Conservation (phyloP, 257 asterid species). For the Nicotiana undulata region DNA sequence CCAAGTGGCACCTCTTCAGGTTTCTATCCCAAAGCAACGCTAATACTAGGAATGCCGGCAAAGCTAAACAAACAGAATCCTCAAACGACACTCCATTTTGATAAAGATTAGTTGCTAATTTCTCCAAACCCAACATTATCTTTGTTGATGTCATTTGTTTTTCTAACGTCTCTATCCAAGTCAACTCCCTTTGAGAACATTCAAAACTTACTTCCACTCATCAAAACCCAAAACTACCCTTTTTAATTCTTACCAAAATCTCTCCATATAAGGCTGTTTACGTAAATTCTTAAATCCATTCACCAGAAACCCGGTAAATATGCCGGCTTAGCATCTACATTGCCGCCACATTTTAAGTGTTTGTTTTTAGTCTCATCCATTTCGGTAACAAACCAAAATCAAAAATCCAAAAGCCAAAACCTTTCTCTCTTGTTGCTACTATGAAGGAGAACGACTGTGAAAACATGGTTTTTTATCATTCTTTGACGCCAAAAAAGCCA, state of each 20-base stretch:
- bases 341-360: slow-evolving; percentile 67
- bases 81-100: slow-evolving; percentile 29
- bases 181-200: slow-evolving; percentile 8
- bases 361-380: slow-evolving; percentile 34
- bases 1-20: neutral
- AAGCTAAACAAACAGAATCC: slow-evolving; percentile 32
- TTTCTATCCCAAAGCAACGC: neutral
- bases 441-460: slow-evolving; percentile 39
- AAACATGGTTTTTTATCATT: slow-evolving; percentile 10
- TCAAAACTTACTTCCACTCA: neutral
- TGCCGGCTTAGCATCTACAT: slow-evolving; percentile 59
- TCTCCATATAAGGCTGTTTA: slow-evolving; percentile 7
- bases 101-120: neutral
- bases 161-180: slow-evolving; percentile 18
- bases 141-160: neutral
- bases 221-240: slow-evolving; percentile 5
- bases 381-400: slow-evolving; percentile 24
- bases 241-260: neutral
- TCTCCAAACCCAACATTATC: neutral
- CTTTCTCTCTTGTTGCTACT: slow-evolving; percentile 1
- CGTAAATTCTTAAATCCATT: slow-evolving; percentile 19
- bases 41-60: slow-evolving; percentile 16
- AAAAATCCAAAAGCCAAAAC: neutral
- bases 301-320: slow-evolving; percentile 13
- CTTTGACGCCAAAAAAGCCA: slow-evolving; percentile 32